Conservation (phyloP, 1,284 basidiomycete genomes). For the Athelia psychrophila region DNA sequence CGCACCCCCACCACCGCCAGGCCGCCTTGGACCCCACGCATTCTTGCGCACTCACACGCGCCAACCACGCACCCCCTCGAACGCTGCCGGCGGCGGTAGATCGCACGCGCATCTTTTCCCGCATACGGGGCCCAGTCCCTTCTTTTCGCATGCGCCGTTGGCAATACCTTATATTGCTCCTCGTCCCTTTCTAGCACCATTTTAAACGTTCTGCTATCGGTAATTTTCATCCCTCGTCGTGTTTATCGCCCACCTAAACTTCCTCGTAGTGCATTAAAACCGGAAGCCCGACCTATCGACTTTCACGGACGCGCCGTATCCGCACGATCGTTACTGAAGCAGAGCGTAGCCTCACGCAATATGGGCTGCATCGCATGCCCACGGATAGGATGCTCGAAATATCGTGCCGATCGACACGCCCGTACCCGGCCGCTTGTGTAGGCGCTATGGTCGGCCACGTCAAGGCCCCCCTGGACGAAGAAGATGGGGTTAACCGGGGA, state of each 20-base stretch:
- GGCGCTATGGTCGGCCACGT: constrained; percentile 94
- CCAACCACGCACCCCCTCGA: too few relatives aligned
- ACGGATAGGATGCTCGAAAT: constrained; percentile 89
- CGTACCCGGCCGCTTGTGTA: constrained; percentile 80
- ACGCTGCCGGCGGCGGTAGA: too few relatives aligned
- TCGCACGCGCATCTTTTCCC: too few relatives aligned
- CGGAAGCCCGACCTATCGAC: constrained; percentile 71
- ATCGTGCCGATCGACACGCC: constrained; percentile 87
- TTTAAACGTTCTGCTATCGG: constrained; percentile 77
- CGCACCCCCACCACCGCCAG: too few relatives aligned
- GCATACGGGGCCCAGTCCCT: constrained; percentile 80
- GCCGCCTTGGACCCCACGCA: too few relatives aligned
- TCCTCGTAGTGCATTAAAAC: constrained; percentile 78
- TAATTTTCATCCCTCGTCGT: constrained; percentile 2
- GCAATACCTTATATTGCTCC: not conserved
- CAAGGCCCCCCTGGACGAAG: constrained; percentile 81
- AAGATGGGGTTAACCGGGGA: constrained; percentile 75
- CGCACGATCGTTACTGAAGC: constrained; percentile 41
- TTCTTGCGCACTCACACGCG: too few relatives aligned
- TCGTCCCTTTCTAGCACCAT: constrained; percentile 58
- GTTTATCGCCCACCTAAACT: constrained; percentile 30
- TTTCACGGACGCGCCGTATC: constrained; percentile 78
- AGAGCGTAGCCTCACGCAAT: constrained; percentile 81
- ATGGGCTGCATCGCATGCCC: constrained; percentile 83
- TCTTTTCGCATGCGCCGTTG: constrained; percentile 64